Base-by-base conservation (phyloP, 2,329 filamentous ascomycete genomes). In the Purpureocillium lavendulum region DNA sequence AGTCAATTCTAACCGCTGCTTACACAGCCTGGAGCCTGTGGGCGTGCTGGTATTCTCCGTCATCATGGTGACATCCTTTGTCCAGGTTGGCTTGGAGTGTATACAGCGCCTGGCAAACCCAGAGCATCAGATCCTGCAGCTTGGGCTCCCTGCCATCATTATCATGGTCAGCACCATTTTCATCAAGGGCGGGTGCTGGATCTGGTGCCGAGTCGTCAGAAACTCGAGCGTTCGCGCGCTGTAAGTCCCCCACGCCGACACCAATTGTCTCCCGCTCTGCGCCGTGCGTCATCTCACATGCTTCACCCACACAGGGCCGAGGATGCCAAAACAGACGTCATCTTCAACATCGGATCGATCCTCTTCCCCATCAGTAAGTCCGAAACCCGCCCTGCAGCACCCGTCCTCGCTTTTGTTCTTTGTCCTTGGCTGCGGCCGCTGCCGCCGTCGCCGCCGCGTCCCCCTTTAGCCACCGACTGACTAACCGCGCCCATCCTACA, bases 311-410 rank as follows among this genome's bases (percentile, higher is more conserved):
- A 14, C 39, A 70, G 66, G 39, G 70, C 70, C 28, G 66, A 71
- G 21, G 70, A 74, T 45, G 70, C 70, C 38, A 66, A 70, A 54
- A 83, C 85, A 0, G 85, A 94, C 53, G 84, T 95, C 21, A 80
- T 94, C 26, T 95, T 95, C 73, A 95, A 95, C 62, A 78, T 77
- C 1, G 90, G 92, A 53, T 88, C 84, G 47, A 92, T 94, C 53
- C 71, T 92, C 17, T 94, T 94, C 55, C 88, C 88, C 1, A 75
- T 94, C 8, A 53, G 73, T 77, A 60, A 47, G 67, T 60, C 6
- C 24, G 16, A 21, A 21, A 16, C 38, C 9, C 26, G 6, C 10
- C 21, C 10, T 10, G 21, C 21, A n/a, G n/a, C n/a, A n/a, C n/a
- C n/a, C n/a, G n/a, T n/a, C n/a, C n/a, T n/a, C n/a, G n/a, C n/a